Percentiles rank a stretch among this genome's conserved stretches.
phyloP scores from a whole-genome alignment of 2,329 filamentous ascomycete species.

The Aspergillus uvarum region DNA sequence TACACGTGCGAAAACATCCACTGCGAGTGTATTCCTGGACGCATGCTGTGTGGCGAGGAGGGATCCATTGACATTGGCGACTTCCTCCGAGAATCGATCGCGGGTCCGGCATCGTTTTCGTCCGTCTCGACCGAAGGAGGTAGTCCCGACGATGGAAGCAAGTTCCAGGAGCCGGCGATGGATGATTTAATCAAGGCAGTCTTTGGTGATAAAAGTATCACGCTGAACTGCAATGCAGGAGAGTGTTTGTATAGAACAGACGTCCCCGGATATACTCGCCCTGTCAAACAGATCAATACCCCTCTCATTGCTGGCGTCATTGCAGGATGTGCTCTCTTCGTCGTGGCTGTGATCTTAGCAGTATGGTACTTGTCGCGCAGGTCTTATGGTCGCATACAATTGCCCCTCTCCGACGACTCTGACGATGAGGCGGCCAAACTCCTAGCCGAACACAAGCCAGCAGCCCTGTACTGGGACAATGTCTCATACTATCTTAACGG shows the following conservation, averaged over 20 bases:
- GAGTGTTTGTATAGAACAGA: conserved; percentile 94
- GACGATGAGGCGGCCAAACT: conserved; percentile 84
- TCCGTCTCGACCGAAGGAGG: conserved; percentile 59
- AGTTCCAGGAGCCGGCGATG: conserved; percentile 89
- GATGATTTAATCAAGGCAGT: conserved; percentile 82
- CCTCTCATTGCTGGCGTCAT: conserved; percentile 94
- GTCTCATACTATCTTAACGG: conserved; percentile 85
- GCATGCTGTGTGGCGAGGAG: conserved; percentile 90
- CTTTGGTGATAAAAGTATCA: conserved; percentile 89
- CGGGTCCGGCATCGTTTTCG: conserved; percentile 81
- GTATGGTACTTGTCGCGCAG: conserved; percentile 88
- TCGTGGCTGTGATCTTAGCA: conserved; percentile 79
- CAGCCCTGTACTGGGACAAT: conserved; percentile 82
- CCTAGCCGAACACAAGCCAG: conserved; percentile 87
- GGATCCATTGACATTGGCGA: conserved; percentile 91
- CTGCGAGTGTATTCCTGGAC: conserved; percentile 83
- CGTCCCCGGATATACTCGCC: conserved; percentile 83
- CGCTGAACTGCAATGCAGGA: conserved; percentile 76
- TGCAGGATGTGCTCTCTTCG: conserved; percentile 77
- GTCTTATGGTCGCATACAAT: conserved; percentile 64
- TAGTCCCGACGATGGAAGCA: conserved; percentile 68
- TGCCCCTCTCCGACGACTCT: conserved; percentile 79
- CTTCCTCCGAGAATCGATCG: conserved; percentile 78
- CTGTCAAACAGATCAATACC: conserved; percentile 93
- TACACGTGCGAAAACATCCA: conserved; percentile 83